A percentile compares a stretch with the other conserved stretches of the same genome.
phyloP scores from a whole-genome alignment of 83 land plant species.

The Isoetes engelmannii region DNA sequence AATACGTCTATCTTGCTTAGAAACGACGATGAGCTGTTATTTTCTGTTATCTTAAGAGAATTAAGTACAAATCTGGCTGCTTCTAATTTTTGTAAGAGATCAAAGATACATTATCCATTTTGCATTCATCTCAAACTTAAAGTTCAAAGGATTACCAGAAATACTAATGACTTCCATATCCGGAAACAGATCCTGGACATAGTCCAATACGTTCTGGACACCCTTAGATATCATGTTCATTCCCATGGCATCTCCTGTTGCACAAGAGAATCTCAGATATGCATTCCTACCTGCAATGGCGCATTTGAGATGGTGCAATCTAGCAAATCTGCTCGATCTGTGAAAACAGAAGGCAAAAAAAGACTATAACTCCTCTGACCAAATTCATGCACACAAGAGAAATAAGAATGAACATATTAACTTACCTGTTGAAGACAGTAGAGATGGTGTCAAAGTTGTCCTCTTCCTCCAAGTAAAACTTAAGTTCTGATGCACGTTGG shows the following conservation, averaged over 20 bases:
- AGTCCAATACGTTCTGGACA: slow-evolving; percentile 27
- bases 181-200: slow-evolving; percentile 10
- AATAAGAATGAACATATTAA: background rate
- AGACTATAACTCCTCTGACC: background rate
- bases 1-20: too few relatives aligned
- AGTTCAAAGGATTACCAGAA: slow-evolving; percentile 30
- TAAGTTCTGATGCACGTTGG: slow-evolving; percentile 60
- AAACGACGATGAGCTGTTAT: too few relatives aligned
- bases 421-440: slow-evolving; percentile 65
- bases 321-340: slow-evolving; percentile 23
- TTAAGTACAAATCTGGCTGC: too few relatives aligned
- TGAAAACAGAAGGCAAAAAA: background rate
- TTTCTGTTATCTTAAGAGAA: too few relatives aligned
- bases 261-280: slow-evolving; percentile 25
- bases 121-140: too few relatives aligned
- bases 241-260: slow-evolving; percentile 37
- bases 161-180: slow-evolving; percentile 35
- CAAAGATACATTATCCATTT: too few relatives aligned
- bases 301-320: slow-evolving; percentile 25
- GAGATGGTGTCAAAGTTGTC: slow-evolving; percentile 52
- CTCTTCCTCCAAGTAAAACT: slow-evolving; percentile 60
- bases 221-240: slow-evolving; percentile 47
- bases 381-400: background rate
- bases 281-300: slow-evolving; percentile 21
- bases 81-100: too few relatives aligned